Conservation (phyloP, 2,329 filamentous ascomycete genomes). For the Ophiostoma pallidulum region DNA sequence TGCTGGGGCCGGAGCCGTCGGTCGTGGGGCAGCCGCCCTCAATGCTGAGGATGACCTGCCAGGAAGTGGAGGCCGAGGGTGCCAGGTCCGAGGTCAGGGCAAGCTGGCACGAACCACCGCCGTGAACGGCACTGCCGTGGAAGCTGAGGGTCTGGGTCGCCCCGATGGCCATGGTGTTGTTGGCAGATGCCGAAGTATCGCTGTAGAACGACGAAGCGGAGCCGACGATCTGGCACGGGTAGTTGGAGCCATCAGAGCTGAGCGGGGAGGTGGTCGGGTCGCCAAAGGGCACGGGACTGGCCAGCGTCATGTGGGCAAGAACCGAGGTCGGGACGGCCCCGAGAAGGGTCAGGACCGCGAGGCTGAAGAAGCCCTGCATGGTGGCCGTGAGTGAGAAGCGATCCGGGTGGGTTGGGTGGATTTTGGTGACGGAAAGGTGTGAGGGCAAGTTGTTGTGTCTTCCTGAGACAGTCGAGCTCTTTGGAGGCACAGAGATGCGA, state of each 20-base stretch:
- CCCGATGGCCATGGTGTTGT: constrained; percentile 18
- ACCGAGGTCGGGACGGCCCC: constrained; percentile 5
- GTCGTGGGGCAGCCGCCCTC: constrained; percentile 24
- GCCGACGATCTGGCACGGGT: constrained; percentile 25
- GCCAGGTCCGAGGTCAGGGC: constrained; percentile 19
- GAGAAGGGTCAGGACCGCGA: constrained; percentile 8
- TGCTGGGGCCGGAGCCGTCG: constrained; percentile 17
- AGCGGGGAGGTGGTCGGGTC: constrained; percentile 17
- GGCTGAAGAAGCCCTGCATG: not conserved
- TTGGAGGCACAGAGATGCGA: not conserved
- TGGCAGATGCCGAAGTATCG: constrained; percentile 1
- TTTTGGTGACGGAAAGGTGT: not conserved
- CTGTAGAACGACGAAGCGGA: constrained; percentile 33
- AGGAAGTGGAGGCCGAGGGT: constrained; percentile 19
- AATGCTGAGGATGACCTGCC: constrained; percentile 25
- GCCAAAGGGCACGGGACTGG: constrained; percentile 17
- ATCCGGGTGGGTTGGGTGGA: not conserved
- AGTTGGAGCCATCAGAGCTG: constrained; percentile 15
- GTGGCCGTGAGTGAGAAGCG: not conserved
- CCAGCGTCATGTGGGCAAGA: constrained; percentile 17
- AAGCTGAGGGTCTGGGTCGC: constrained; percentile 19
- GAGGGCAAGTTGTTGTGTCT: not conserved
- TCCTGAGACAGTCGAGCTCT: not conserved
- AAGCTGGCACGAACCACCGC: constrained; percentile 25
- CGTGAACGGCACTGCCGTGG: constrained; percentile 22